Percentiles rank a stretch among this genome's conserved stretches.
Conservation (phyloP, 1,284 basidiomycete genomes). For the Ceratobasidium sp. region DNA sequence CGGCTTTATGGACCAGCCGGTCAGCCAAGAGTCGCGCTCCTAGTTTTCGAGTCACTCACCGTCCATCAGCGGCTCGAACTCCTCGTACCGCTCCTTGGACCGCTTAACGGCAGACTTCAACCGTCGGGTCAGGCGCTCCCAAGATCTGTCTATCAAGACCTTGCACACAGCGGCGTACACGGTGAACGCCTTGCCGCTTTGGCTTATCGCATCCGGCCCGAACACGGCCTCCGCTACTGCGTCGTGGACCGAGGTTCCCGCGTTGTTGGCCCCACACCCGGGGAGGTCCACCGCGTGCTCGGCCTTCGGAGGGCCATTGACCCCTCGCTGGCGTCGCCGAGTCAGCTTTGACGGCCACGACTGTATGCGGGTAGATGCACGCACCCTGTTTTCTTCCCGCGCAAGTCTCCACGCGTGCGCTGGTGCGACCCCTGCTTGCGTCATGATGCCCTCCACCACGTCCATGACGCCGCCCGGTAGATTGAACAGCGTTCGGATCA, state of each 20-base stretch:
- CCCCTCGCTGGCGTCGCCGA: neutral
- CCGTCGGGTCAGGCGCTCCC: neutral
- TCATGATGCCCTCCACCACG: neutral
- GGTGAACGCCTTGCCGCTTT: neutral
- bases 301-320: neutral
- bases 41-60: neutral
- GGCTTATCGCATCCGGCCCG: neutral
- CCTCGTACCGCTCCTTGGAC: neutral
- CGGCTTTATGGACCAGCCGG: neutral
- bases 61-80: neutral
- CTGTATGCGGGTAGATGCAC: neutral
- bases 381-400: neutral
- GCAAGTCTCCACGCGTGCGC: conserved; percentile 17
- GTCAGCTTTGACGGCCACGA: neutral
- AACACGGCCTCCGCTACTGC: neutral
- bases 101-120: neutral
- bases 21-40: neutral
- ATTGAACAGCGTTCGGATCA: neutral
- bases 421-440: neutral
- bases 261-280: neutral
- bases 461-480: conserved; percentile 1
- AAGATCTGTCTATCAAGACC: neutral
- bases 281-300: neutral
- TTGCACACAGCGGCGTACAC: neutral
- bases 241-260: neutral